Evolutionary conservation across 345 rosid genomes (phyloP), one percentile per base, ranked within the genome.

Genomic region (Syzygium aromaticum): DNA sequence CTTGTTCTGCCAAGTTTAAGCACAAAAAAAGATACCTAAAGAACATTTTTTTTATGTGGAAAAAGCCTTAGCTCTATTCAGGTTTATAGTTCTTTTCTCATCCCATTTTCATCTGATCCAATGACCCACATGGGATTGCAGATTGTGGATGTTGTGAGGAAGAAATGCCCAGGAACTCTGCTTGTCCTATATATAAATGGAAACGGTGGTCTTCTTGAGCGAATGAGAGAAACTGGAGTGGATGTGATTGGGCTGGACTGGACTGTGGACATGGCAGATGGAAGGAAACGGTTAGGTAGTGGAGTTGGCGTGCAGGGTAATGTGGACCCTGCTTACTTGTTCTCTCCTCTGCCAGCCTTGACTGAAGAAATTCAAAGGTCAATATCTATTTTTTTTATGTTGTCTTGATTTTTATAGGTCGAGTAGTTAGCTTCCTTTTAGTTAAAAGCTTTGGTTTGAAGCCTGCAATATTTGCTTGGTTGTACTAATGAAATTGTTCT

Each of bases 161-260:
- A 53, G 59, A 95, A 92, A 88, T 95, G 98, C 92, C 99, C 98
- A 63, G 91, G 91, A n/a, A 97, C 97, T 46, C 98, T 96, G 7
- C 91, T 97, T 77, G 99, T 95, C 86, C 95, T 95, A 84, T 96
- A 97, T 90, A 97, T 96, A 77, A 97, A 96, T 86, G 98, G 99
- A 88, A 97, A 96, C 85, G 98, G 98, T 78, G 99, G 98, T 46
- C 95, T 97, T 83, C 95, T 97, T 51, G 99, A 97, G 86, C 94
- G 95, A 87, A 97, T 97, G 98, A 95, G 93, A 92, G 96, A 92
- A 87, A 93, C 92, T 16, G 98, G 97, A 89, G 99, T 94, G 89
- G 98, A 96, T 90, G 99, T 97, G 86, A 95, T 95, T 88, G 98
- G 98, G 88, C 96, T 97, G 87, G 99, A 97, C 93, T 96, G 98